Evolutionary conservation across 331 rosid species (phyloP).

Genomic region (Ulmus americana): DNA sequence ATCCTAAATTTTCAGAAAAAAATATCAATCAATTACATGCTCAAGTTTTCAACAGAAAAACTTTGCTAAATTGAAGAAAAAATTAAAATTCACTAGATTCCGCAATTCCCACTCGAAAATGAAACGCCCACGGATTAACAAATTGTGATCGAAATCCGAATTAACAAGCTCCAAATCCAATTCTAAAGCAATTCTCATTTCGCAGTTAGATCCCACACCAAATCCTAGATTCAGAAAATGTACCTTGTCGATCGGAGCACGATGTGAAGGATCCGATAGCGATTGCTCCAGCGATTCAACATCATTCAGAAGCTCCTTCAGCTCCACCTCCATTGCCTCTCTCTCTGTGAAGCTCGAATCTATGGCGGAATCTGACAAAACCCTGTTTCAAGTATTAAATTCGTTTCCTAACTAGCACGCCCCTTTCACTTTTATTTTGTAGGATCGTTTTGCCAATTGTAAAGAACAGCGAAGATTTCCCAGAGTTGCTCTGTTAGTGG

Average conservation of each 20-base stretch:
- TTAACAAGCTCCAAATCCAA: background rate
- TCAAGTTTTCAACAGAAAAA: background rate
- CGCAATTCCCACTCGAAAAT: background rate
- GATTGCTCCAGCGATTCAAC: constrained; percentile 69
- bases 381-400: background rate
- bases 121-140: background rate
- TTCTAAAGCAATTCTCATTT: background rate
- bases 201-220: background rate
- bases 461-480: background rate
- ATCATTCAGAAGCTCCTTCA: constrained; percentile 52
- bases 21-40: constrained; percentile 1
- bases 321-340: constrained; percentile 62
- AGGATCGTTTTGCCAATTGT: background rate
- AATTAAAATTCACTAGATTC: background rate
- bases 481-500: too few relatives aligned
- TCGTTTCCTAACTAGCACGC: constrained; percentile 2
- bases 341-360: constrained; percentile 5
- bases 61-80: background rate
- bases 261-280: constrained; percentile 57
- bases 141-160: background rate
- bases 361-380: constrained; percentile 2
- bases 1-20: background rate
- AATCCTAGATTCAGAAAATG: constrained; percentile 1
- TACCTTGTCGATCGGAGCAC: constrained; percentile 52
- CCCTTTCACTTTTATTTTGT: background rate